Evolutionary conservation across 2,329 filamentous ascomycete species (phyloP), one percentile per base, ranked within the genome.

Genomic region (Aspergillus amoenus): DNA sequence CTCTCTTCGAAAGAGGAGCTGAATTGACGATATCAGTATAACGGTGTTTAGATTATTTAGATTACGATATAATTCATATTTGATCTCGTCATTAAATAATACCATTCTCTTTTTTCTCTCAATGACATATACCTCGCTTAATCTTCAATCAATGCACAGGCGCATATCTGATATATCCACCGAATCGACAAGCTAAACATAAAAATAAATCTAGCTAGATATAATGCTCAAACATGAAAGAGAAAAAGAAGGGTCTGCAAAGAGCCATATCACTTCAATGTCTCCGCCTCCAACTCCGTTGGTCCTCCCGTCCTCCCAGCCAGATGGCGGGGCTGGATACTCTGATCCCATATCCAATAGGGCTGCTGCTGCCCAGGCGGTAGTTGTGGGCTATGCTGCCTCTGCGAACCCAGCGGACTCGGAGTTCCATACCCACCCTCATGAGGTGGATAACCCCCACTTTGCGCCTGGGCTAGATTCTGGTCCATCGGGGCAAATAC

Each of bases 1-100:
- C 47, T 58, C 3, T 48, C 55, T 18, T 60, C 58, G 1, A 54
- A 56, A 52, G 57, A 58, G 6, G 58, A 60, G 12, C 18, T 55
- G n/a, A 47, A 27, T 27, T 53, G 32, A 44, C 2, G 5, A 17
- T 18, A 5, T 9, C 21, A 27, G 6, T 27, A 13, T 13, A 24
- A 30, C n/a, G 18, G n/a, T 17, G 21, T 21, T 21, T 21, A 21
- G 21, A 21, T 21, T 21, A 21, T 40, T 17, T 40, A 49, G 13
- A 49, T 21, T 45, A 52, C 24, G 27, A 42, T 44, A 37, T 11
- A 27, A 43, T 21, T 22, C 12, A 15, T 6, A 13, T 12, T 27
- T 4, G 12, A 15, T 21, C 4, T 21, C 13, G 39, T 39, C n/a
- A 39, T 45, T 27, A 24, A 17, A 12, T 27, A 52, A 39, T 45